Percentiles rank a stretch among this genome's conserved stretches.
phyloP scores from a whole-genome alignment of 2,329 filamentous ascomycete species.

The Elsinoe necatrix region DNA sequence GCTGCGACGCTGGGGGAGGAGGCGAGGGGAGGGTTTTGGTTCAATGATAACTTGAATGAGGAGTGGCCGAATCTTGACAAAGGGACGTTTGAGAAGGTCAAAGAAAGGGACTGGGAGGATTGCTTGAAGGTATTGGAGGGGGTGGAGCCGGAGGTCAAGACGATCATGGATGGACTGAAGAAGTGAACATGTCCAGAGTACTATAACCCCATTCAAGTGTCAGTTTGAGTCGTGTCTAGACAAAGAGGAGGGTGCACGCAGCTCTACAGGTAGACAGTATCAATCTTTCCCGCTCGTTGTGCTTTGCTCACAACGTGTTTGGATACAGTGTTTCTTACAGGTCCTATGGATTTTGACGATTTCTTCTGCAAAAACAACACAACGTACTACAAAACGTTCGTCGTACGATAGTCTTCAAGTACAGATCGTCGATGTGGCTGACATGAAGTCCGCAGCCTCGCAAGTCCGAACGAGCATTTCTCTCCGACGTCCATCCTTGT shows the following conservation, averaged over 20 bases:
- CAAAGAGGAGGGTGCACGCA: neutral
- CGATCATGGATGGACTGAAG: neutral
- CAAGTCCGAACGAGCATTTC: too few species aligned
- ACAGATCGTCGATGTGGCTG: too few species aligned
- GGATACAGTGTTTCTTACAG: too few species aligned
- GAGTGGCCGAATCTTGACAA: neutral
- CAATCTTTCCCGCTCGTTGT: too few species aligned
- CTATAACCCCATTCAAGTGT: neutral
- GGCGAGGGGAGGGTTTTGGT: conserved; percentile 31
- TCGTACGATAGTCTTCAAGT: too few species aligned
- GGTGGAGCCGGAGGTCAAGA: neutral
- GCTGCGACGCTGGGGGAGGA: conserved; percentile 29
- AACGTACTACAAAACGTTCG: too few species aligned
- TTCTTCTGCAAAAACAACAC: too few species aligned
- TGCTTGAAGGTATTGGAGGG: neutral
- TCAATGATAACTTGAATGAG: conserved; percentile 25
- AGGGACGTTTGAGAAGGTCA: neutral
- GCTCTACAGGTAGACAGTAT: too few species aligned
- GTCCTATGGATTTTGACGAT: too few species aligned
- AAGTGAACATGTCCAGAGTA: neutral
- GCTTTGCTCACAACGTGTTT: too few species aligned
- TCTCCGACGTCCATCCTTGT: too few species aligned
- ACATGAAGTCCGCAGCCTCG: too few species aligned
- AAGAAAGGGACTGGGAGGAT: neutral
- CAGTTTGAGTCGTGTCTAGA: neutral